Percentiles rank a stretch among this genome's conserved stretches.
Evolutionary conservation across 2,329 filamentous ascomycete species (phyloP).

Genomic region (Talaromyces rugulosus): DNA sequence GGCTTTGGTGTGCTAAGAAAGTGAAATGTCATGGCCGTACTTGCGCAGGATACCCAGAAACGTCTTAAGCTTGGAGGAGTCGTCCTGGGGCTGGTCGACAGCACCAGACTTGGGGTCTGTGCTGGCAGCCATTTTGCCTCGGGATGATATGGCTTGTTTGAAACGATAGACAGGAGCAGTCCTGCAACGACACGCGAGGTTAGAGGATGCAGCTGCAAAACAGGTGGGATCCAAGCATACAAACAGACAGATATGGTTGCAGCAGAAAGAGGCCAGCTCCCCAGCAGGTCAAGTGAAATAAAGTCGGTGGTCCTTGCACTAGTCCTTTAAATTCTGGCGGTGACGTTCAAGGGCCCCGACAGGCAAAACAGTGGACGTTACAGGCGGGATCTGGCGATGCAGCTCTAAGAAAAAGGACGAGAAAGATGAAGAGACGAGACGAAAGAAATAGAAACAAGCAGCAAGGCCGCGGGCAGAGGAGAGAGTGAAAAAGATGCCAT

Average conservation of each 20-base stretch:
- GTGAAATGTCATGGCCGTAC: constrained; percentile 48
- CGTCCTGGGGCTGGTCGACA: constrained; percentile 61
- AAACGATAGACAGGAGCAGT: not conserved
- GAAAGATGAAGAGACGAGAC: not conserved
- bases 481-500: not conserved
- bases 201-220: not conserved
- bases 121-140: constrained; percentile 2
- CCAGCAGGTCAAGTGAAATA: not conserved
- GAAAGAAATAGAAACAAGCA: not conserved
- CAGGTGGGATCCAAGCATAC: not conserved
- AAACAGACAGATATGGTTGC: not conserved
- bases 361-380: not conserved
- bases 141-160: not conserved
- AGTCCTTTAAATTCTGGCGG: not conserved
- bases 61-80: constrained; percentile 82
- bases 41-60: constrained; percentile 84
- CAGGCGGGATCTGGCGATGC: not conserved
- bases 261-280: not conserved
- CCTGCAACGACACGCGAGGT: not conserved
- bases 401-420: not conserved
- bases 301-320: not conserved
- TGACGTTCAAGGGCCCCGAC: not conserved
- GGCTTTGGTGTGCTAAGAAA: not conserved
- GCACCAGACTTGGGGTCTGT: constrained; percentile 12
- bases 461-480: not conserved